Evolutionary conservation across 768 basidiomycete genomes (phyloP).

Genomic region (Botryobasidium botryosum): DNA sequence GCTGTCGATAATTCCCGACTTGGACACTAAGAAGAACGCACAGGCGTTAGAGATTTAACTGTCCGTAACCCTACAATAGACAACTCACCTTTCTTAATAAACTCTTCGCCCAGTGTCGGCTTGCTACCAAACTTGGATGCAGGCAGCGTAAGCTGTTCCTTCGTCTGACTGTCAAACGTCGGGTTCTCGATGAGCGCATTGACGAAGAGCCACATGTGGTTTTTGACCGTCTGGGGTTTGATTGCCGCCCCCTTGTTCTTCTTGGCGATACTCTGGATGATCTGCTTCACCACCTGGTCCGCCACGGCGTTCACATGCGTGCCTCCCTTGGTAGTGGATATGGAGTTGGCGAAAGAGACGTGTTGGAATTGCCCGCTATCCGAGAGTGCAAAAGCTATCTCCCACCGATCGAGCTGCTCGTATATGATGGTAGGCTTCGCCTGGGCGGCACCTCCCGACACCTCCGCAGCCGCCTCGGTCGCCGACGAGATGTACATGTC

Average conservation of each 20-base stretch:
- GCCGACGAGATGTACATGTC: conserved; percentile 79
- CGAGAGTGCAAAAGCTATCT: conserved; percentile 85
- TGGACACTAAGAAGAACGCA: conserved; percentile 40
- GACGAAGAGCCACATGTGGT: conserved; percentile 96
- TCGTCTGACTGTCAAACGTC: conserved; percentile 97
- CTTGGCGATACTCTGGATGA: conserved; percentile 72
- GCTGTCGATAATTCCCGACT: conserved; percentile 80
- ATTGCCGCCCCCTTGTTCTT: conserved; percentile 96
- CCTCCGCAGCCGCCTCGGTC: conserved; percentile 47
- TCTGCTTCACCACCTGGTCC: conserved; percentile 75
- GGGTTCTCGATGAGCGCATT: conserved; percentile 95
- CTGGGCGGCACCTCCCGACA: conserved; percentile 63
- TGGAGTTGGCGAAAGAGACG: conserved; percentile 95
- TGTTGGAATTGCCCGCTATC: conserved; percentile 75
- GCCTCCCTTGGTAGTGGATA: conserved; percentile 91
- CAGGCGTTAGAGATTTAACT: background rate
- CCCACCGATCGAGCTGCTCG: conserved; percentile 79
- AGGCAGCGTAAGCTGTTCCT: conserved; percentile 81
- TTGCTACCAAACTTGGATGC: conserved; percentile 77
- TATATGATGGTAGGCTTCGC: conserved; percentile 65
- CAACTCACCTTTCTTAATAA: conserved; percentile 78
- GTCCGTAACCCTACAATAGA: background rate
- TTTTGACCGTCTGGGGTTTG: conserved; percentile 86
- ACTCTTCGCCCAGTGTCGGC: conserved; percentile 72
- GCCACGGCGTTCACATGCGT: conserved; percentile 76